Evolutionary conservation across 1,139 yeast genomes (phyloP).

Genomic region (Blastobotrys apis): DNA sequence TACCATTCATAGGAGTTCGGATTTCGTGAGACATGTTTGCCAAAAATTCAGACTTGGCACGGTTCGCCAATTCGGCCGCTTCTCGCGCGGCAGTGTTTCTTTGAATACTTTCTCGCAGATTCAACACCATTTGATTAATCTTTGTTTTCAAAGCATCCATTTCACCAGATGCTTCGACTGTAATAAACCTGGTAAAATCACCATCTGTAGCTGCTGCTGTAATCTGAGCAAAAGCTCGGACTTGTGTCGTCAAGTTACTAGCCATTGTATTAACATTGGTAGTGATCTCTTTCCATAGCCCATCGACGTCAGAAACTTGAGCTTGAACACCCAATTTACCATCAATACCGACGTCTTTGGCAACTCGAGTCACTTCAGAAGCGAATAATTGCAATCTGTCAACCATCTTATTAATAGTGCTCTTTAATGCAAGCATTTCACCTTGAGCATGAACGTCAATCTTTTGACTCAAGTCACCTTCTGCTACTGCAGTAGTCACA

Average conservation of each 20-base stretch:
- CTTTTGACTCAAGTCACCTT: constrained; percentile 83
- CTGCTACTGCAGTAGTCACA: constrained; percentile 89
- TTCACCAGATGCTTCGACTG: constrained; percentile 89
- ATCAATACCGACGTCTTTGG: constrained; percentile 88
- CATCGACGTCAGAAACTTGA: constrained; percentile 85
- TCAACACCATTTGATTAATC: constrained; percentile 87
- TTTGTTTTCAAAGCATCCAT: constrained; percentile 91
- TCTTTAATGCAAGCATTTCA: constrained; percentile 67
- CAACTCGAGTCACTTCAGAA: constrained; percentile 82
- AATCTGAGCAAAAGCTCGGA: constrained; percentile 88
- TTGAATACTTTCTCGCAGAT: constrained; percentile 81
- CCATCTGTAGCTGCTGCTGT: constrained; percentile 95
- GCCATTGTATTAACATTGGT: constrained; percentile 95
- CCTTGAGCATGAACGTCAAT: constrained; percentile 90
- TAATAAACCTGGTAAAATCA: constrained; percentile 82
- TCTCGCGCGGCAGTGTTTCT: constrained; percentile 90
- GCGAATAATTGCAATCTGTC: constrained; percentile 85
- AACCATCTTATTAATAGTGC: constrained; percentile 86
- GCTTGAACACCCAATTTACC: constrained; percentile 92
- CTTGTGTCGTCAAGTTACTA: constrained; percentile 83
- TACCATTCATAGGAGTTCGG: constrained; percentile 89
- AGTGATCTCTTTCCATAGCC: constrained; percentile 87
- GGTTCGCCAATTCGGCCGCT: constrained; percentile 86
- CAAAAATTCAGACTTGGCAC: constrained; percentile 86
- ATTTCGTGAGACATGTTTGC: constrained; percentile 92